These are phyloP conservation scores for Thelonectria discophora DNA, from an alignment of 2,329 filamentous ascomycete genomes.

Conservation along the genomic window DNA sequence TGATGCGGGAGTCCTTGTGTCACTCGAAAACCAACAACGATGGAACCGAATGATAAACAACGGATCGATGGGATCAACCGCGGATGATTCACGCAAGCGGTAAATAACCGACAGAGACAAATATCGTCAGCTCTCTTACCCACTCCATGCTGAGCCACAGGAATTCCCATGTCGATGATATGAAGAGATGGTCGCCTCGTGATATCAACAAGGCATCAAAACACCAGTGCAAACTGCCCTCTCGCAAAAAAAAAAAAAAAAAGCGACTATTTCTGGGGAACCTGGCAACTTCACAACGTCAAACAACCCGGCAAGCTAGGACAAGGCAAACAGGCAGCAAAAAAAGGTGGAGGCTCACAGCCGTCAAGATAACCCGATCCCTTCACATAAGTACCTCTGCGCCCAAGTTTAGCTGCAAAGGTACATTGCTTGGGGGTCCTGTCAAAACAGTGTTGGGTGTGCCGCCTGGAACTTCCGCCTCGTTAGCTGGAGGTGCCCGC, in stretches of 20 bases:
- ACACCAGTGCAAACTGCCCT: not conserved
- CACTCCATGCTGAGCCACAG: not conserved
- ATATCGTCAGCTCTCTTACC: not conserved
- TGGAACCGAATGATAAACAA: not conserved
- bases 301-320: constrained; percentile 2
- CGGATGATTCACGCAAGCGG: not conserved
- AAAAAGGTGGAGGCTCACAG: constrained; percentile 25
- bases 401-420: constrained; percentile 32
- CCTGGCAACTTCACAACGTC: constrained; percentile 3
- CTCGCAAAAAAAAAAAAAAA: constrained; percentile 1
- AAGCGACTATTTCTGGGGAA: constrained; percentile 10
- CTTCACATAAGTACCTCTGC: constrained; percentile 30
- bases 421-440: constrained; percentile 28
- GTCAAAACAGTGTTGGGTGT: constrained; percentile 12
- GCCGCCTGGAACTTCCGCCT: constrained; percentile 31
- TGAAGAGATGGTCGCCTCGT: not conserved
- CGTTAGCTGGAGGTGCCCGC: constrained; percentile 10
- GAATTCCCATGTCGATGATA: not conserved
- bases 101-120: not conserved
- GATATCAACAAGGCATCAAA: too few species aligned
- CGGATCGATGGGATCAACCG: not conserved
- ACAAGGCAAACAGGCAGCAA: constrained; percentile 14
- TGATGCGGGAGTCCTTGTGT: not conserved
- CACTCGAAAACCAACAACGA: constrained; percentile 23
- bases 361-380: constrained; percentile 43